Percentiles rank a stretch among this genome's conserved stretches.
These are phyloP conservation scores for Sporobolomyces roseus DNA, from an alignment of 768 basidiomycete species.

Conservation along the genomic window DNA sequence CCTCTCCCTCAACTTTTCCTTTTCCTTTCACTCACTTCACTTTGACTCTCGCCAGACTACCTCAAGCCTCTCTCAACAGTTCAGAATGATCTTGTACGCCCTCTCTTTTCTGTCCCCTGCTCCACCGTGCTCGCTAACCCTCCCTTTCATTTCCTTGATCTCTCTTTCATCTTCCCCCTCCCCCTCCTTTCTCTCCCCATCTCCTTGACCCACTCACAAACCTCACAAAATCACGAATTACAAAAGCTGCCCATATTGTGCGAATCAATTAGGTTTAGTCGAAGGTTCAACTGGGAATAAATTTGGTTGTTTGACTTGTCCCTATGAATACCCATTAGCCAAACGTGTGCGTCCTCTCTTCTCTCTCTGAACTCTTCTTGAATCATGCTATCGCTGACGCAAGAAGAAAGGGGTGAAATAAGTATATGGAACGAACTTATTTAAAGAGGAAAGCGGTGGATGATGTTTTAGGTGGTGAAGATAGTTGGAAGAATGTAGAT, in stretches of 20 bases:
- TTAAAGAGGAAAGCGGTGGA: constrained; percentile 87
- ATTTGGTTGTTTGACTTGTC: constrained; percentile 88
- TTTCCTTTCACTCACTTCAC: neutral
- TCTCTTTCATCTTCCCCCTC: neutral
- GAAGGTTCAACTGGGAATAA: constrained; percentile 74
- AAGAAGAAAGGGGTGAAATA: constrained; percentile 54
- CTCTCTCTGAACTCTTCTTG: neutral
- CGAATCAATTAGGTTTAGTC: constrained; percentile 69
- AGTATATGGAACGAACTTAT: constrained; percentile 85
- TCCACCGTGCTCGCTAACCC: neutral
- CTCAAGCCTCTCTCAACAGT: neutral
- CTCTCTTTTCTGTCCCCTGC: neutral
- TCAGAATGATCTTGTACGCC: constrained; percentile 4
- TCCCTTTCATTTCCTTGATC: neutral
- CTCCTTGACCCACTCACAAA: neutral
- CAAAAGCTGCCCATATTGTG: constrained; percentile 74
- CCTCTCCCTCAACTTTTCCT: neutral
- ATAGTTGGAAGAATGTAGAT: constrained; percentile 91
- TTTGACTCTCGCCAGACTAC: neutral
- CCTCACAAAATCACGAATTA: too few relatives aligned
- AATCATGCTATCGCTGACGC: neutral
- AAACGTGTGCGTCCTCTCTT: constrained; percentile 61
- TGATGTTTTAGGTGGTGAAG: constrained; percentile 90
- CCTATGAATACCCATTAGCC: constrained; percentile 89
- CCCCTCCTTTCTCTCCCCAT: neutral